Base-by-base conservation (phyloP, 2,329 filamentous ascomycete genomes). In the Akanthomyces lecanii region DNA sequence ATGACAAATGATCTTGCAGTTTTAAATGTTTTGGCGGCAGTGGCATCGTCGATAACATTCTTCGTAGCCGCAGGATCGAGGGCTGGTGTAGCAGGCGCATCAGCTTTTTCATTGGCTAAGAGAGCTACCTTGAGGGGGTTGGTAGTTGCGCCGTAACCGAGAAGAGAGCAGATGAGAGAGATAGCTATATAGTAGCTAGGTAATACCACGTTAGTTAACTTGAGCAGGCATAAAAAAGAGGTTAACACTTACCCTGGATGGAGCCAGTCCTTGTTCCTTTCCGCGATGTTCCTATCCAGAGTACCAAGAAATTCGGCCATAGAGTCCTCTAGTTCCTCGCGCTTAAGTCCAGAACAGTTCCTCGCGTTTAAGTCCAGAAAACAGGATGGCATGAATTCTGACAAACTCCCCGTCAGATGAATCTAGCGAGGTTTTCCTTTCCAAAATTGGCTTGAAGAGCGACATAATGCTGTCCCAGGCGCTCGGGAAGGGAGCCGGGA, bases 401-500 rank as follows among this genome's bases (percentile, higher is more conserved):
- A 91, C 85, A 63, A 87, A 90, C 0, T 79, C 78, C 0, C 82
- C 77, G 65, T 92, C 88, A 1, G 86, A 67, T 0, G 65, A 61
- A 5, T 72, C 68, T 38, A 77, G 70, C 3, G 74, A 75, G 16
- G 74, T 70, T 38, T 72, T 64, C 58, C 69, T 72, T 4, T 63
- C 76, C 5, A 88, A 67, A 0, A 87, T 74, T 0, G 85, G 85
- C 3, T 87, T 83, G 58, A 93, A 88, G 0, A 93, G 73, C 0
- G 88, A 91, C 71, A 88, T 79, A 44, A 93, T 86, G 0, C 84
- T 90, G 55, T 91, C 89, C 5, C 83, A 81, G 0, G 89, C 86
- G n/a, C 85, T 87, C 0, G 74, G 71, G 64, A 94, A 94, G 0
- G 87, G 86, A 2, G 86, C 80, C 0, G 84, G 78, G 0, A 90